Base-by-base conservation (phyloP, 2,329 filamentous ascomycete species). In the Xylariales sp. region DNA sequence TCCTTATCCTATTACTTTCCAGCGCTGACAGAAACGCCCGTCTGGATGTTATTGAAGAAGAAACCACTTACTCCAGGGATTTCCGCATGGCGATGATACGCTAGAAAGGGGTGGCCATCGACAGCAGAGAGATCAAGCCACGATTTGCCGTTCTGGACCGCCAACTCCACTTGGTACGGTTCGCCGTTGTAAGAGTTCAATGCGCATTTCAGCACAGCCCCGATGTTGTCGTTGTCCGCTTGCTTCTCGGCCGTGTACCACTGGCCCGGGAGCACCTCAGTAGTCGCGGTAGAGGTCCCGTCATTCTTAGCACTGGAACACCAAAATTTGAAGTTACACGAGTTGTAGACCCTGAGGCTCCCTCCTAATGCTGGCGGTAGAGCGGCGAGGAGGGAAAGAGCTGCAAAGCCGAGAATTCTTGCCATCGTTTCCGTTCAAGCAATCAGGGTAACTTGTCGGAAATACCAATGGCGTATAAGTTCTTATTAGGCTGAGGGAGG, bases 81-180 rank as follows among this genome's bases (percentile, higher is more conserved):
- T 54, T 71, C 69, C 3, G 68, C 74, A 30, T 65, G 66, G 32
- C 74, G 73, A 18, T 67, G 41, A 36, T 65, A 64, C 6, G 10
- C 8, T 5, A 72, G 16, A 36, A 74, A 75, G 1, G 74, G 74
- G 53, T 69, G 62, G n/a, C 68, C 73, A 50, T 75, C 61, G 3
- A 71, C 28, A 9, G 65, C 63, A 8, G 73, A 75, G 1, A 76
- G 62, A 43, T 74, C 73, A 9, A 74, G 50, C 65, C 68, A 75
- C 4, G 72, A 60, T 8, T 46, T 39, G n/a, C 73, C 72, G 16
- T 68, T 12, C 39, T 65, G 23, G 18, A 75, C 67, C 0, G 62
- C 60, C 2, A 75, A 18, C 61, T 76, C 74, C 45, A 72, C 53
- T 65, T 76, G 74, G 54, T 71, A 72, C 9, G 71, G 70, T 12